A percentile compares a stretch with the other conserved stretches of the same genome.
phyloP scores from a whole-genome alignment of 2,329 filamentous ascomycete genomes.

The Venturia carpophila region DNA sequence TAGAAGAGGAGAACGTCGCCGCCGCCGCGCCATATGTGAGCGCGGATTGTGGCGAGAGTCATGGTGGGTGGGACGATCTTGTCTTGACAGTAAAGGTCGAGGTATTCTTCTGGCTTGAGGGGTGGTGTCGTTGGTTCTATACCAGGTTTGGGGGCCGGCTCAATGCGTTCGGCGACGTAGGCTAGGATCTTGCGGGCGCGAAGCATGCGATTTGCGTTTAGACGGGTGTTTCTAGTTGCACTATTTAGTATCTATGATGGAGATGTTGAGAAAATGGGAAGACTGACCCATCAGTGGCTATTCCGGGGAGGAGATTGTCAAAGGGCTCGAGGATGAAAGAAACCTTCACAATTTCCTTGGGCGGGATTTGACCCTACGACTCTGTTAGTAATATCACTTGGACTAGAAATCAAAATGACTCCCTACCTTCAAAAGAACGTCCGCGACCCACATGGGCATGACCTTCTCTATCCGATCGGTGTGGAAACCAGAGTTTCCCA shows the following conservation, averaged over 20 bases:
- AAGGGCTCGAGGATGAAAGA: slow-evolving; percentile 84
- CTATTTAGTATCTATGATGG: not conserved
- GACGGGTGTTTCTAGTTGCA: slow-evolving; percentile 60
- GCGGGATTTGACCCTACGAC: slow-evolving; percentile 63
- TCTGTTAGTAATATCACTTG: not conserved
- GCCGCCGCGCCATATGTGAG: slow-evolving; percentile 91
- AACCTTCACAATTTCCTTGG: slow-evolving; percentile 94
- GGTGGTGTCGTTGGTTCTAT: slow-evolving; percentile 24
- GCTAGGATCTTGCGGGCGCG: slow-evolving; percentile 88
- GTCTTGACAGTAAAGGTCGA: slow-evolving; percentile 91
- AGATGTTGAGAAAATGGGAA: not conserved
- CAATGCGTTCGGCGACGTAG: slow-evolving; percentile 88
- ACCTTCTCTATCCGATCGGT: slow-evolving; percentile 77
- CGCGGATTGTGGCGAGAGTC: slow-evolving; percentile 86
- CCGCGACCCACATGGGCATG: slow-evolving; percentile 86
- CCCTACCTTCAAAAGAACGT: slow-evolving; percentile 59
- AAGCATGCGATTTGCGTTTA: slow-evolving; percentile 96
- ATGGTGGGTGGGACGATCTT: slow-evolving; percentile 77
- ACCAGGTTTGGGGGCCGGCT: slow-evolving; percentile 40
- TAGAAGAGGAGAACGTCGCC: slow-evolving; percentile 88
- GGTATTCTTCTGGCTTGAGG: slow-evolving; percentile 79
- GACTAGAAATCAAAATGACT: slow-evolving; percentile 33
- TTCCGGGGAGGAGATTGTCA: slow-evolving; percentile 63
- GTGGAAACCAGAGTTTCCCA: slow-evolving; percentile 55
- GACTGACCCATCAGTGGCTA: slow-evolving; percentile 60